phyloP scores from a whole-genome alignment of 768 basidiomycete species.

The Boletellus emodensis region DNA sequence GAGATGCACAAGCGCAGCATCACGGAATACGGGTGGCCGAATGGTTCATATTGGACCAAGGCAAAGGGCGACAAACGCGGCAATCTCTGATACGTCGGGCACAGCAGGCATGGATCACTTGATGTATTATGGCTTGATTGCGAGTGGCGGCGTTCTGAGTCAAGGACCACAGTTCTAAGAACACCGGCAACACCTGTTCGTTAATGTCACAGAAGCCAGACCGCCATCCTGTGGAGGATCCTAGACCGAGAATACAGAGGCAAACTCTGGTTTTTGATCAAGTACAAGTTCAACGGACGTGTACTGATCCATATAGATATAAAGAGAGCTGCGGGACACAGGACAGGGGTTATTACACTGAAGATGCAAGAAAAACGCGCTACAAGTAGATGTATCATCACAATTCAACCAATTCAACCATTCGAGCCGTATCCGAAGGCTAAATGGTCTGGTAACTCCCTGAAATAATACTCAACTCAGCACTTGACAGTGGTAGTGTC shows the following conservation, averaged over 20 bases:
- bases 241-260: background rate
- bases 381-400: slow-evolving; percentile 24
- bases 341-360: slow-evolving; percentile 18
- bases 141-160: background rate
- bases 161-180: background rate
- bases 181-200: too few relatives aligned
- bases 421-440: slow-evolving; percentile 4
- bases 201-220: too few relatives aligned
- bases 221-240: too few relatives aligned
- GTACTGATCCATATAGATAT: slow-evolving; percentile 23
- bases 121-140: slow-evolving; percentile 1
- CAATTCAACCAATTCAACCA: slow-evolving; percentile 7
- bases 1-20: slow-evolving; percentile 84
- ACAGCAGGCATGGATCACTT: background rate
- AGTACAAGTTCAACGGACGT: slow-evolving; percentile 5
- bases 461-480: slow-evolving; percentile 9
- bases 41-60: slow-evolving; percentile 44
- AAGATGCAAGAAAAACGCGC: slow-evolving; percentile 24
- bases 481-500: background rate
- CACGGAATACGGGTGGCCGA: slow-evolving; percentile 80
- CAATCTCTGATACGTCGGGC: background rate
- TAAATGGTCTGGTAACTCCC: slow-evolving; percentile 32
- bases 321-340: slow-evolving; percentile 11
- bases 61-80: slow-evolving; percentile 2
- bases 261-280: slow-evolving; percentile 3